Base-by-base conservation (phyloP, 352 stramenopile species). In the Phytophthora pluvialis region DNA sequence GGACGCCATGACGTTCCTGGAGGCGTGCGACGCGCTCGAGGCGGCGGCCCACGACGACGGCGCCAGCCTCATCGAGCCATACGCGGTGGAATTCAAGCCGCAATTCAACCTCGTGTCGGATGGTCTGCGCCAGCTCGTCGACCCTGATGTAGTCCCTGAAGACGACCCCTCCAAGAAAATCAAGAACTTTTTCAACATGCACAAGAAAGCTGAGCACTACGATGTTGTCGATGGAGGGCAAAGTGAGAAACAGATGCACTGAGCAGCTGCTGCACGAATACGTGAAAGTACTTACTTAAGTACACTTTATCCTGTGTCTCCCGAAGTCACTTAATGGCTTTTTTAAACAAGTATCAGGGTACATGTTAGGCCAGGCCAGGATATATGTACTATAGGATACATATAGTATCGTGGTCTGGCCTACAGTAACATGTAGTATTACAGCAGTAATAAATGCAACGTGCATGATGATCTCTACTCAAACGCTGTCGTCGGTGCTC, bases 41-140 rank as follows among this genome's bases (percentile, higher is more conserved):
- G n/a, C 35, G 3, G 65, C 65, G 4, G 60, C 65, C 25, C 59
- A 73, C 42, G 65, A 73, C 32, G 53, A 70, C 13, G 54, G 59
- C 10, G 33, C 43, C 21, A 66, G 65, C 16, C 28, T 83, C 40
- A 80, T 86, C 46, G 64, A 80, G 44, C 54, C 68, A 11, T 77
- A 81, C 31, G 3, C 49, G 15, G 66, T 80, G 15, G 50, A 73
- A 21, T 58, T 67, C 29, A 76, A 77, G 51, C 51, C 40, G 4
- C 36, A 48, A 18, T 82, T 78, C 15, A 43, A 70, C 38, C 36
- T 75, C 21, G 77, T 80, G 28, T 70, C 73, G 29, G 71, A 77
- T 31, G 64, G 58, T 33, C 36, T 77, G 36, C 70, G 62, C 29
- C 56, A 78, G 18, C 29, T 81, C 3, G 61, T 86, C 1, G 72